Evolutionary conservation across 2,329 filamentous ascomycete genomes (phyloP).

Genomic region (Aspergillus sergii): DNA sequence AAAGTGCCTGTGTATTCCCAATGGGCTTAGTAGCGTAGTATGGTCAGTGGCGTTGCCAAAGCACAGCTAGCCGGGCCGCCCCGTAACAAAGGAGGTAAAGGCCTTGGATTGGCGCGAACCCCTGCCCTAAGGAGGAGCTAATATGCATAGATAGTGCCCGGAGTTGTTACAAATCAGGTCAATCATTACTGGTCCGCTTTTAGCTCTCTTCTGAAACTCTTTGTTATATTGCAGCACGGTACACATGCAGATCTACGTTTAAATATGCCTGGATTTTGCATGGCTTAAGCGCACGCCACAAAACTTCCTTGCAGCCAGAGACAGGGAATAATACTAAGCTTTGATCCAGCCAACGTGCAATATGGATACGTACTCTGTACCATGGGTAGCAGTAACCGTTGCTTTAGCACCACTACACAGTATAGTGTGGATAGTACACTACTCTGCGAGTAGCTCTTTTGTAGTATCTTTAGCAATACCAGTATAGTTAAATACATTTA

Average conservation of each 20-base stretch:
- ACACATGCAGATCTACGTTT: background rate
- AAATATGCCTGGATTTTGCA: background rate
- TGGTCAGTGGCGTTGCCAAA: background rate
- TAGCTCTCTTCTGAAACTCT: background rate
- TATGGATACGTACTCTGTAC: too few relatives aligned
- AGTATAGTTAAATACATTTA: background rate
- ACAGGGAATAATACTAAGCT: background rate
- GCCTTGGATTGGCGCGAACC: too few relatives aligned
- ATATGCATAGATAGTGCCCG: background rate
- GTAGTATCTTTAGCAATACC: background rate
- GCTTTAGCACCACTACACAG: background rate
- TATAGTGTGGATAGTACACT: too few relatives aligned
- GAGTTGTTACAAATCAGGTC: background rate
- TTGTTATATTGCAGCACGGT: background rate
- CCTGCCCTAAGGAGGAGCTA: background rate
- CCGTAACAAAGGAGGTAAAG: background rate
- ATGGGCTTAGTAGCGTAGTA: too few relatives aligned
- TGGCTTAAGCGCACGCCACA: background rate
- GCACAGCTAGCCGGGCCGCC: background rate
- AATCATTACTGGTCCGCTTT: background rate
- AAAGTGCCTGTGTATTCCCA: too few relatives aligned
- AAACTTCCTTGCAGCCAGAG: background rate
- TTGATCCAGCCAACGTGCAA: background rate
- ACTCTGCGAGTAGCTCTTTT: too few relatives aligned
- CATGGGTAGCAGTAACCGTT: background rate